A percentile compares a stretch with the other conserved stretches of the same genome.
Conservation (phyloP, 2,329 filamentous ascomycete species). For the Ophiostoma sp. region DNA sequence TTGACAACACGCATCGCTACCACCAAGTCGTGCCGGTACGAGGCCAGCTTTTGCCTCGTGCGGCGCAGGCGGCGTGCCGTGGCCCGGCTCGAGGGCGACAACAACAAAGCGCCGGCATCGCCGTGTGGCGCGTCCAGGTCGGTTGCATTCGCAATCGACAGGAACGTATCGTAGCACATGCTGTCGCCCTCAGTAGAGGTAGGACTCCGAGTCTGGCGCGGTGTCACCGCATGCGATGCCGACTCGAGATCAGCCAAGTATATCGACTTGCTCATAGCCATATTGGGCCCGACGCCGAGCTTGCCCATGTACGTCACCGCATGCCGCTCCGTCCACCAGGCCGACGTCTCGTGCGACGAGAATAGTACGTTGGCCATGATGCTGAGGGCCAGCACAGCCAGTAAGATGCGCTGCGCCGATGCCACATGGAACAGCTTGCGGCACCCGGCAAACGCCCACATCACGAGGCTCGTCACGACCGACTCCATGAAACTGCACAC, state of each 20-base stretch:
- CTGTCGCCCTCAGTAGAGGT: neutral
- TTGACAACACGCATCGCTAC: slow-evolving; percentile 90
- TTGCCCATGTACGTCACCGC: slow-evolving; percentile 75
- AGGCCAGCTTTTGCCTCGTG: slow-evolving; percentile 75
- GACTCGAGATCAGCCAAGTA: slow-evolving; percentile 77
- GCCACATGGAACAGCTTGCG: slow-evolving; percentile 62
- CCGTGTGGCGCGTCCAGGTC: slow-evolving; percentile 55
- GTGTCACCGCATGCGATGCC: slow-evolving; percentile 38
- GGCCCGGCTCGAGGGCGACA: slow-evolving; percentile 46
- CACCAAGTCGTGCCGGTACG: slow-evolving; percentile 82
- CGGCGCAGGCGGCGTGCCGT: slow-evolving; percentile 64
- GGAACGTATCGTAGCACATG: slow-evolving; percentile 52
- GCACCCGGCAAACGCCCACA: slow-evolving; percentile 65
- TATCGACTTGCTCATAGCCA: slow-evolving; percentile 77
- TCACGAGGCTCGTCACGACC: slow-evolving; percentile 67
- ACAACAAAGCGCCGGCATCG: slow-evolving; percentile 45
- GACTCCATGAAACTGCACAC: slow-evolving; percentile 69
- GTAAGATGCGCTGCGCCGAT: slow-evolving; percentile 68
- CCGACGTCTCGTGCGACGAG: slow-evolving; percentile 64
- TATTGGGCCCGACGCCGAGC: slow-evolving; percentile 72
- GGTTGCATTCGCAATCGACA: slow-evolving; percentile 51
- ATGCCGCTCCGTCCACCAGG: slow-evolving; percentile 81
- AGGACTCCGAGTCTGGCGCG: neutral
- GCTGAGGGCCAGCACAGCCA: slow-evolving; percentile 64
- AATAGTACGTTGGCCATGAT: slow-evolving; percentile 67